phyloP scores from a whole-genome alignment of 75 land plant species.

The Cryptomeria japonica region DNA sequence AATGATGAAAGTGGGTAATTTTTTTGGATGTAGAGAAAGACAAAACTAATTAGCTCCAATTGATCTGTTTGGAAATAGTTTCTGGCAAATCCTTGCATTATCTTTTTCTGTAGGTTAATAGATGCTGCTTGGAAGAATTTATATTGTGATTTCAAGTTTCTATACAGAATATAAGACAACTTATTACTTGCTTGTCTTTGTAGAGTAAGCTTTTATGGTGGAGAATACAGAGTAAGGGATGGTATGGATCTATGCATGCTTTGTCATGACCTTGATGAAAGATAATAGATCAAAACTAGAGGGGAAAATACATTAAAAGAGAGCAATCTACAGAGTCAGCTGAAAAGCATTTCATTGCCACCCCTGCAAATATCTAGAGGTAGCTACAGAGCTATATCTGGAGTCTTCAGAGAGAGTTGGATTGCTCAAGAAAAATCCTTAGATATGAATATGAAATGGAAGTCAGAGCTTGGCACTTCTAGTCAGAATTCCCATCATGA shows the following conservation, averaged over 20 bases:
- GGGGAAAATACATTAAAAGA: not conserved
- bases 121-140: not conserved
- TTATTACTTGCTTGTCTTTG: not conserved
- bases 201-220: not conserved
- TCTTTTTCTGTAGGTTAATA: not conserved
- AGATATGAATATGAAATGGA: conserved; percentile 7
- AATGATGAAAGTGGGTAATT: not conserved
- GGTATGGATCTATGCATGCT: not conserved
- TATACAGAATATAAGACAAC: not conserved
- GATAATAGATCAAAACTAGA: not conserved
- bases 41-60: not conserved
- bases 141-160: not conserved
- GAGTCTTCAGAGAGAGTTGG: not conserved
- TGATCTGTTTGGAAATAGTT: not conserved
- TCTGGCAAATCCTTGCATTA: not conserved
- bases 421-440: not conserved
- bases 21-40: not conserved
- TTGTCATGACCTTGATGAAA: conserved; percentile 6
- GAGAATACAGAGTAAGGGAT: not conserved
- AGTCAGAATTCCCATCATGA: not conserved
- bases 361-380: not conserved
- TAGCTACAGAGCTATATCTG: not conserved
- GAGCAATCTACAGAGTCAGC: not conserved
- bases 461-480: not conserved
- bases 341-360: not conserved